Evolutionary conservation across 371 early-diverging fungal genomes (phyloP).

Genomic region (Mortierella sp.): DNA sequence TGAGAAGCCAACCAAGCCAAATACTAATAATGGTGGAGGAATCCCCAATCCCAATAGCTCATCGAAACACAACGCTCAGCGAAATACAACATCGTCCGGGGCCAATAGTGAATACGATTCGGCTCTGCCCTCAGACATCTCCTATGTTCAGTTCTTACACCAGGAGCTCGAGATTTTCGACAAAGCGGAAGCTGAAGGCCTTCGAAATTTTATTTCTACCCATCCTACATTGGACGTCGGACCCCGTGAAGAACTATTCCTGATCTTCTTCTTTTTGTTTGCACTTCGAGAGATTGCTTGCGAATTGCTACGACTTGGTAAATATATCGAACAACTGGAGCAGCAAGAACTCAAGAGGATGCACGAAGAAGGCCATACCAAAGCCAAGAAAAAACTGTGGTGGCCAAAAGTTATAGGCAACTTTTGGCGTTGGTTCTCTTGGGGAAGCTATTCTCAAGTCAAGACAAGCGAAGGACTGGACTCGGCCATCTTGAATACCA

Average conservation of each 20-base stretch:
- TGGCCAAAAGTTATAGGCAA: constrained; percentile 66
- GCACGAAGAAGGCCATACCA: constrained; percentile 34
- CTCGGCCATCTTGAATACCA: constrained; percentile 27
- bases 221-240: constrained; percentile 63
- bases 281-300: constrained; percentile 71
- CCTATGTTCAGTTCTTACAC: constrained; percentile 63
- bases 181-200: constrained; percentile 41
- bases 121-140: constrained; percentile 61
- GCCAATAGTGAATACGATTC: constrained; percentile 26
- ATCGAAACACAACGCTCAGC: constrained; percentile 18
- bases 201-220: constrained; percentile 43
- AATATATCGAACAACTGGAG: constrained; percentile 58
- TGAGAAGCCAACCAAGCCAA: constrained; percentile 21
- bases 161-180: constrained; percentile 60
- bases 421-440: constrained; percentile 68
- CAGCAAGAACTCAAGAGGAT: constrained; percentile 28
- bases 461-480: constrained; percentile 41
- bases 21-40: constrained; percentile 5
- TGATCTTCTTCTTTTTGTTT: constrained; percentile 75
- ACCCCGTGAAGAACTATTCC: constrained; percentile 69
- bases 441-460: constrained; percentile 58
- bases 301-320: constrained; percentile 63
- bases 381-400: constrained; percentile 61
- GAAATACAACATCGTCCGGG: constrained; percentile 20
- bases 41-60: constrained; percentile 32